These are phyloP conservation scores for Euphrasia arctica DNA, from an alignment of 305 asterid species.

Conservation along the genomic window DNA sequence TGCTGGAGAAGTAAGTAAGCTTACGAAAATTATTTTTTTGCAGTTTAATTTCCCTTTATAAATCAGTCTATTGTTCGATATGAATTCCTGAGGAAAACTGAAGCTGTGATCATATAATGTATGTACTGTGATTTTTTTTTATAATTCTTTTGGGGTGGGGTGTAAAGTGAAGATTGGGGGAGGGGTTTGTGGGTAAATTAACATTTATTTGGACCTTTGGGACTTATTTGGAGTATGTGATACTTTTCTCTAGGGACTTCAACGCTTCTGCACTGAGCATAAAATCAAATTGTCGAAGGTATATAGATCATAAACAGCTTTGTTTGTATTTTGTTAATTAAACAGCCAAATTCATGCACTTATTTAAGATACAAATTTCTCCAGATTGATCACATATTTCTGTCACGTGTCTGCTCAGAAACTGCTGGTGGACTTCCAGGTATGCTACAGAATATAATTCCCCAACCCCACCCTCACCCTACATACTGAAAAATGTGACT, in stretches of 20 bases:
- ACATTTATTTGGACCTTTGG: too few species aligned
- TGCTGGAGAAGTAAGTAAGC: constrained; percentile 98
- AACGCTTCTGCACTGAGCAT: constrained; percentile 88
- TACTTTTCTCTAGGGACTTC: constrained; percentile 69
- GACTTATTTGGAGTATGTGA: constrained; percentile 8
- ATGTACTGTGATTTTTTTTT: neutral
- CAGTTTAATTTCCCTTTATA: constrained; percentile 3
- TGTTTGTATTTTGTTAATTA: constrained; percentile 9
- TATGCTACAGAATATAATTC: constrained; percentile 24
- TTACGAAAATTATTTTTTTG: constrained; percentile 7
- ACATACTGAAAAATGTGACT: neutral
- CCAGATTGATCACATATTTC: constrained; percentile 96
- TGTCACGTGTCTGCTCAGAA: constrained; percentile 96
- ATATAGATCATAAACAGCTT: constrained; percentile 5
- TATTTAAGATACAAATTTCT: constrained; percentile 28
- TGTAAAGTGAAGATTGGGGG: neutral
- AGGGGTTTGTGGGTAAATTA: neutral
- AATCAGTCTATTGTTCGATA: constrained; percentile 2
- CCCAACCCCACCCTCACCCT: too few species aligned
- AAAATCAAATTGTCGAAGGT: constrained; percentile 92
- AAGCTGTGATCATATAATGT: constrained; percentile 2
- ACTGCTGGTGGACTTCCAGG: constrained; percentile 99
- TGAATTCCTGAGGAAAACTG: neutral
- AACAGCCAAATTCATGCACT: neutral
- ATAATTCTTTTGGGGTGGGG: too few species aligned